A percentile compares a stretch with the other conserved stretches of the same genome.
Evolutionary conservation across 176 grass and related monocot species (phyloP).

Genomic region (Phoenix roebelenii): DNA sequence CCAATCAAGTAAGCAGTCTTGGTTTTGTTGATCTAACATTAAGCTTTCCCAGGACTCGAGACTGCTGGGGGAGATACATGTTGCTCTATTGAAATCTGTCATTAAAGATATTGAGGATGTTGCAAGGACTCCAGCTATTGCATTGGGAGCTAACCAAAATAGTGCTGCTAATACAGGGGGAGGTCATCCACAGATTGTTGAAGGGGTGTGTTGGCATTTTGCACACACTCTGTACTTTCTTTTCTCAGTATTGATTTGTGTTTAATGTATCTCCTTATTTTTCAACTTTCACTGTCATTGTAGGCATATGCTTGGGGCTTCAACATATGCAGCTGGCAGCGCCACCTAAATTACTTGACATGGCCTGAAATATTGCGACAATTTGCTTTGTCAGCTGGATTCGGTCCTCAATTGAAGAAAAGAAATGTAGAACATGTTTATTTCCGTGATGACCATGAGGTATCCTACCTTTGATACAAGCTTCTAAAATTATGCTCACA

Average conservation of each 20-base stretch:
- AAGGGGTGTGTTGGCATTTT: constrained; percentile 47
- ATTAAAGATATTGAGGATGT: constrained; percentile 98
- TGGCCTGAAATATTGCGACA: constrained; percentile 93
- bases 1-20: no score
- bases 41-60: constrained; percentile 65
- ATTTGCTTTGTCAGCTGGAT: constrained; percentile 81
- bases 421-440: constrained; percentile 37
- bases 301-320: constrained; percentile 92
- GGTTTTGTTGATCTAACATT: constrained; percentile 10
- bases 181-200: constrained; percentile 73
- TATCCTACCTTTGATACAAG: not conserved
- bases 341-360: constrained; percentile 62
- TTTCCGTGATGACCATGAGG: constrained; percentile 74
- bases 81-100: constrained; percentile 73
- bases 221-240: not conserved
- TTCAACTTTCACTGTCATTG: constrained; percentile 9
- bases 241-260: no score
- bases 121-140: constrained; percentile 61
- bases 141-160: constrained; percentile 60
- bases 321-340: constrained; percentile 76
- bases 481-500: no score
- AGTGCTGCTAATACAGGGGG: constrained; percentile 59
- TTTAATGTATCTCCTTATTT: not conserved
- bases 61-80: constrained; percentile 70
- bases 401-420: constrained; percentile 76